Base-by-base conservation (phyloP, 108 stramenopile species). In the Pinguiococcus pyrenoidosus region DNA sequence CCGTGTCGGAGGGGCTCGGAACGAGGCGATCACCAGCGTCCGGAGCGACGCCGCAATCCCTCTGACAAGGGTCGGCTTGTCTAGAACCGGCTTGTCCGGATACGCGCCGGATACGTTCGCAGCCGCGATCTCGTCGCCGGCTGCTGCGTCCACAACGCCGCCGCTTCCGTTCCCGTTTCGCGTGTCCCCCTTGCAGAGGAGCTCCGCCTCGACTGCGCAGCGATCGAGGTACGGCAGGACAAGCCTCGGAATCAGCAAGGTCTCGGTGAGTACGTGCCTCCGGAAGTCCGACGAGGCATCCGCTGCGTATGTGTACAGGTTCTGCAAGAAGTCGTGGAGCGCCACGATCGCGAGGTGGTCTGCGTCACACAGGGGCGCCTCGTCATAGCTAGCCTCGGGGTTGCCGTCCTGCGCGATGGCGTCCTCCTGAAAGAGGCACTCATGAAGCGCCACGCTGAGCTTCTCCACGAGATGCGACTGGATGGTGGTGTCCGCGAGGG, bases 171-270 rank as follows among this genome's bases (percentile, higher is more conserved):
- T 30, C 7, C 14, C 43, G 12, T 53, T 36, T 14, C 43, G n/a
- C 32, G 43, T 59, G 3, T 51, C 50, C 27, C 4, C 27, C 13
- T 26, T 57, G 30, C 44, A 46, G 5, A 72, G 64, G n/a, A 60
- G 45, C 10, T 52, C 22, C 10, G 73, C 70, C n/a, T 64, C 46
- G 9, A 29, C 24, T 18, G 60, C 68, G 59, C 68, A 66, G 35
- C 66, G 54, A 14, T 74, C 62, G 10, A 74, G 62, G 48, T 74
- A 74, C 8, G 73, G 73, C 20, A 74, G 62, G 10, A 74, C 36
- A 1, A 74, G 61, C 23, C 70, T 26, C 14, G 69, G 70, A 25
- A 71, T 65, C 2, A 74, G 54, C 14, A 71, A 47, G 0, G 69
- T 74, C 21, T 74, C 73, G 45, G 54, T 45, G 24, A 74, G 30